These are phyloP conservation scores for Trichoderma breve DNA, from an alignment of 2,329 filamentous ascomycete species.

Conservation along the genomic window DNA sequence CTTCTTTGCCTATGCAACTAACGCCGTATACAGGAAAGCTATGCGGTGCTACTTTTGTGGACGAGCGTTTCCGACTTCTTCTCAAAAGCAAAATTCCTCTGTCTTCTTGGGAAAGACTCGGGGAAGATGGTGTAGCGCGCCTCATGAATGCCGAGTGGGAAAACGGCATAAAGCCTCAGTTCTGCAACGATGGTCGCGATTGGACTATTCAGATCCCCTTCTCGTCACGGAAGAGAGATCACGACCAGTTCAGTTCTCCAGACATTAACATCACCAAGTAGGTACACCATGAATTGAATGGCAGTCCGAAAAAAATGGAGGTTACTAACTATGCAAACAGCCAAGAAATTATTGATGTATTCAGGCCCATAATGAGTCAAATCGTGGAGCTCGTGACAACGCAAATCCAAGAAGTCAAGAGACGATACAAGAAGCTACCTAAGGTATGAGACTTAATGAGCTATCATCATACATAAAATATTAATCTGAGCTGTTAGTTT, in stretches of 20 bases:
- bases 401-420: constrained; percentile 27
- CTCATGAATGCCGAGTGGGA: constrained; percentile 33
- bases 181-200: constrained; percentile 17
- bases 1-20: neutral
- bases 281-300: neutral
- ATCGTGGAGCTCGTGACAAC: constrained; percentile 26
- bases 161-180: constrained; percentile 31
- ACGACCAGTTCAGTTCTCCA: neutral
- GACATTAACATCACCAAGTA: neutral
- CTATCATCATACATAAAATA: neutral
- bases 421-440: constrained; percentile 22
- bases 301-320: neutral
- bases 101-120: neutral
- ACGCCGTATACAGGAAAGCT: constrained; percentile 31
- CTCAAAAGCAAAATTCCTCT: constrained; percentile 28
- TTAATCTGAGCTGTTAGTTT: constrained; percentile 28
- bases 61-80: constrained; percentile 35
- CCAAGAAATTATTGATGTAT: constrained; percentile 28
- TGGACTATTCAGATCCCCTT: constrained; percentile 27
- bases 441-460: constrained; percentile 26
- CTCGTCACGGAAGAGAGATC: neutral
- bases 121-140: neutral
- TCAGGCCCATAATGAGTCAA: constrained; percentile 24
- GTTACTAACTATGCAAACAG: neutral
- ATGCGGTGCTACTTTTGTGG: constrained; percentile 42